Evolutionary conservation across 1,284 basidiomycete species (phyloP), one percentile per base, ranked within the genome.

Genomic region (Papiliotrema nemorosa): DNA sequence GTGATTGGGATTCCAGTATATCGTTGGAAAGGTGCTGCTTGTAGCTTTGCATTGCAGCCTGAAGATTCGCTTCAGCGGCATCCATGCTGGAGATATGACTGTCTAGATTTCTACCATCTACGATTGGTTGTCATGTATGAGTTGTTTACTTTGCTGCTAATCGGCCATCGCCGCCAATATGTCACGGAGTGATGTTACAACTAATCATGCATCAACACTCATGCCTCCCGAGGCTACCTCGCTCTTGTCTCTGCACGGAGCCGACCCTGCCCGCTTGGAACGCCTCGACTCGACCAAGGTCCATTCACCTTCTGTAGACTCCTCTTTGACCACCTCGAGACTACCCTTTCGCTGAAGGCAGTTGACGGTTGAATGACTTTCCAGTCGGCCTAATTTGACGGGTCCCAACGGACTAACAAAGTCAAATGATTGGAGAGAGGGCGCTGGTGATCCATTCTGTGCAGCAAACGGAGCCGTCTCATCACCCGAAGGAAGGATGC

Each of bases 351-450:
- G 24, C 48, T 24, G n/a, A 36, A 13, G n/a, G 12, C 21, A 22
- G 25, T 40, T 18, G 16, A 33, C 48, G 49, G 35, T 52, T 31
- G 27, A 44, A 40, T 38, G 38, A 50, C 42, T 48, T 18, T 49
- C 58, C 24, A 59, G 49, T 38, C 53, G 54, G 31, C 55, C 64
- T 35, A 49, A 27, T 35, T 50, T 49, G 18, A 64, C 63, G 0
- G 64, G 63, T 18, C 66, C 64, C 0, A 72, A 50, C 0, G 70
- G 70, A 20, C 63, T 66, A 37, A 69, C 64, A 50, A 73, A 73
- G 43, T 72, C 71, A 36, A 73, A 73, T 18, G 50, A 62, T 24
- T 55, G 57, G 6, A 63, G 37, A 0, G 60, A 58, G 0, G 67
- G 64, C 16, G 50, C 63, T 5, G 61, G 55, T 16, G 63, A 49